Conservation (phyloP, 2,329 filamentous ascomycete genomes). For the Pyrenophora tritici-repentis region DNA sequence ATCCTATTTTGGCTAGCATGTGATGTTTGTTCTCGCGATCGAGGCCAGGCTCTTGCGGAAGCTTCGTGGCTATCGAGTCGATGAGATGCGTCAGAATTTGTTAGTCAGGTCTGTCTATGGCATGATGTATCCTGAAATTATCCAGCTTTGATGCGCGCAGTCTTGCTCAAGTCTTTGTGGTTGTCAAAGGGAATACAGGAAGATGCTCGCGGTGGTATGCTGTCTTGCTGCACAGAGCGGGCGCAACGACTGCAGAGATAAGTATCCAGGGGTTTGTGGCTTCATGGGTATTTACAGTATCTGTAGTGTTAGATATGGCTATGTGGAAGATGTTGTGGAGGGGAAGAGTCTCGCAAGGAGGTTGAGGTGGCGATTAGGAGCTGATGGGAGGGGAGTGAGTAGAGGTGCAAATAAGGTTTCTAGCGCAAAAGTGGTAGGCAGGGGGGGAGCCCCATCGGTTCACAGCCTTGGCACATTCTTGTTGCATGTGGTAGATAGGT, state of each 20-base stretch:
- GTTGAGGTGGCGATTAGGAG: constrained; percentile 2
- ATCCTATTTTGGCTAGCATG: background rate
- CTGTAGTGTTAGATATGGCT: background rate
- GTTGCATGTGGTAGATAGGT: background rate
- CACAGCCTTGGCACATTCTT: constrained; percentile 14
- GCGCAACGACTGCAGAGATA: no score
- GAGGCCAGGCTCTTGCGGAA: background rate
- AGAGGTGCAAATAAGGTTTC: constrained; percentile 25
- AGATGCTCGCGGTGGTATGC: no score
- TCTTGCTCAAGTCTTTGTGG: background rate
- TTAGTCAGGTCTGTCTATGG: background rate
- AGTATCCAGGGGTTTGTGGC: background rate
- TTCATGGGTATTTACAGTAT: background rate
- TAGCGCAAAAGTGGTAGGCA: constrained; percentile 12
- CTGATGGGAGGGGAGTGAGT: constrained; percentile 1
- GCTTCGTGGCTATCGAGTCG: background rate
- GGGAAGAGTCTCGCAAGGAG: background rate
- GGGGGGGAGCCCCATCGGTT: constrained; percentile 7
- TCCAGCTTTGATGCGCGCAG: no score
- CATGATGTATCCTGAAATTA: background rate
- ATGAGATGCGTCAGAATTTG: background rate
- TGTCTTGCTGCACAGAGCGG: background rate
- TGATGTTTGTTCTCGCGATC: background rate
- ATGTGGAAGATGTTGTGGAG: background rate
- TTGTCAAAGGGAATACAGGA: no score